A percentile compares a stretch with the other conserved stretches of the same genome.
Evolutionary conservation across 805 yeast genomes (phyloP).

Genomic region (Metschnikowia lochheadii): DNA sequence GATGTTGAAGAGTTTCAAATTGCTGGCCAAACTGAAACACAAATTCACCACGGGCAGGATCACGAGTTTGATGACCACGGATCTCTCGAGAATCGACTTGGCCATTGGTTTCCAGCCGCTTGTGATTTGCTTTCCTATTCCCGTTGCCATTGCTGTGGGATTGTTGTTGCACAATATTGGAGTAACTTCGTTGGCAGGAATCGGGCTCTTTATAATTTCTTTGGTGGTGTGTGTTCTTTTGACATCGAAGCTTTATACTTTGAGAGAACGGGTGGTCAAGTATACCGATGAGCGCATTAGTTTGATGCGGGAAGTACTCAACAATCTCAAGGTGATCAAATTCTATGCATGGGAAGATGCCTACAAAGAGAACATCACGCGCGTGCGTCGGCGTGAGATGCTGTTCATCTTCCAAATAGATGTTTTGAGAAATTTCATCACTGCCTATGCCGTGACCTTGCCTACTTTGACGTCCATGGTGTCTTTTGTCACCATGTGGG

Average conservation of each 20-base stretch:
- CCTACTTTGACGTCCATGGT: slow-evolving; percentile 43
- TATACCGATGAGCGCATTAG: slow-evolving; percentile 41
- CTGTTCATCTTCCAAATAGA: slow-evolving; percentile 37
- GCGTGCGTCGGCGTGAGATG: slow-evolving; percentile 40
- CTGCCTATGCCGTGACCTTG: slow-evolving; percentile 42
- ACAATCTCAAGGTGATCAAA: slow-evolving; percentile 40
- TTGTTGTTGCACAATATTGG: slow-evolving; percentile 37
- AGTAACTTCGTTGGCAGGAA: slow-evolving; percentile 38
- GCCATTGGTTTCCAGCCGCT: slow-evolving; percentile 43
- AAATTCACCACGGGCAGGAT: slow-evolving; percentile 37
- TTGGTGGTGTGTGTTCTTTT: slow-evolving; percentile 31
- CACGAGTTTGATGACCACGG: slow-evolving; percentile 41
- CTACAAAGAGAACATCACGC: slow-evolving; percentile 32
- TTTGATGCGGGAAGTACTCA: slow-evolving; percentile 40
- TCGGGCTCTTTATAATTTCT: slow-evolving; percentile 37
- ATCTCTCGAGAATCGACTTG: slow-evolving; percentile 40
- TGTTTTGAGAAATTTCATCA: slow-evolving; percentile 38
- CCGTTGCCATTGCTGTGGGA: slow-evolving; percentile 36
- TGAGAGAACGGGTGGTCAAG: slow-evolving; percentile 33
- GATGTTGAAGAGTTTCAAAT: slow-evolving; percentile 36
- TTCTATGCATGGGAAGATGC: slow-evolving; percentile 47
- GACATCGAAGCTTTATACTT: slow-evolving; percentile 32
- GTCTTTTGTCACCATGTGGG: slow-evolving; percentile 43
- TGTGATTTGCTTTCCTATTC: slow-evolving; percentile 39
- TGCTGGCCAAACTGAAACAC: slow-evolving; percentile 31